Evolutionary conservation across 352 stramenopile species (phyloP), one percentile per base, ranked within the genome.

Genomic region (Phytophthora pisi): DNA sequence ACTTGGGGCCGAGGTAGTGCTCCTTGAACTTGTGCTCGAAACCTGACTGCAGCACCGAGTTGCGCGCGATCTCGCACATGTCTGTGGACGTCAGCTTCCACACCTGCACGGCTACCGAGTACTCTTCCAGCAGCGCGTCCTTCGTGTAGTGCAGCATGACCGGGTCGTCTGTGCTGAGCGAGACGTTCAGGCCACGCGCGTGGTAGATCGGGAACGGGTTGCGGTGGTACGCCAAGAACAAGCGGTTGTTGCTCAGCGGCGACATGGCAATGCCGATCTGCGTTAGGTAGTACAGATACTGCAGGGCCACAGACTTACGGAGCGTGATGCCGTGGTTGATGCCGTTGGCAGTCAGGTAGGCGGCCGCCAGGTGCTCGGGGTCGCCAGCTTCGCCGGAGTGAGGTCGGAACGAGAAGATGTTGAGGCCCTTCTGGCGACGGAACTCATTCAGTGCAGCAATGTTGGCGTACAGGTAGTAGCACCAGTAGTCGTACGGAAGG

Each of bases 281-380:
- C 50, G 95, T 96, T 11, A 99, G 86, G 82, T 99, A 99, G 83
- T 99, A 99, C 43, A 99, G 76, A 73, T 99, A 99, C 77, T 99
- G 97, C 46, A 99, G 81, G 36, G 80, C 90, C 31, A 98, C 93
- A 49, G 97, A 94, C 75, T 99, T 98, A 57, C 98, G 91, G 34
- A 99, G 83, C 51, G 98, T 97, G 78, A 99, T 99, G 24, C 98
- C 98, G 77, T 99, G 98, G 84, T 99, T 99, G 77, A 99, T 99
- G 56, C 86, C 86, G 53, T 98, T 96, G 7, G 94, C 85, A 45
- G 88, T 91, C 24, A 98, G 68, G 71, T 93, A 98, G 23, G 87
- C 79, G 11, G 91, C 89, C 0, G 91, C 96, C 53, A 99, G 87
- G 75, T 99, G 97, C 68, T 99, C 97, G 2, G 97, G 84, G 63